phyloP scores from a whole-genome alignment of 2,329 filamentous ascomycete species.

The Trichoderma polysporum region DNA sequence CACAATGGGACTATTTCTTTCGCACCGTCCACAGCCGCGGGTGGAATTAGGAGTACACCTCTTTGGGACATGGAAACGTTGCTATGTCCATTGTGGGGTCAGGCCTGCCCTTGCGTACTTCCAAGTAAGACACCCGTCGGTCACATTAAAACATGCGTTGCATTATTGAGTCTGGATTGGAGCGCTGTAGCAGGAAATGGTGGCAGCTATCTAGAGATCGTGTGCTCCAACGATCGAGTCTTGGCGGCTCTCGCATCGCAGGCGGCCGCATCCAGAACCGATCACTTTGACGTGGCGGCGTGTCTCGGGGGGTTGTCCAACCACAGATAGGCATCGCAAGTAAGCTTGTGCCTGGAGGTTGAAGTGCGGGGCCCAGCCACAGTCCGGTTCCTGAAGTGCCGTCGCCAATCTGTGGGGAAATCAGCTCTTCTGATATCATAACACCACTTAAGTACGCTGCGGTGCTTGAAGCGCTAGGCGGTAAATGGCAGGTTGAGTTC shows the following conservation, averaged over 20 bases:
- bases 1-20: neutral
- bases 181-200: neutral
- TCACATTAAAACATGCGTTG: neutral
- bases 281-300: neutral
- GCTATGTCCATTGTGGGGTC: neutral
- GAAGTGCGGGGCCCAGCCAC: neutral
- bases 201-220: neutral
- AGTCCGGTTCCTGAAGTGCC: slow-evolving; percentile 16
- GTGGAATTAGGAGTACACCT: neutral
- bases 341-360: slow-evolving; percentile 5
- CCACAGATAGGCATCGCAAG: neutral
- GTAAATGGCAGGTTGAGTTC: slow-evolving; percentile 11
- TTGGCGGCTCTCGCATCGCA: neutral
- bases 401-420: slow-evolving; percentile 19
- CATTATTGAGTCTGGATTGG: neutral
- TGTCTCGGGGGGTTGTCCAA: neutral
- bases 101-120: neutral
- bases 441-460: neutral
- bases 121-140: neutral
- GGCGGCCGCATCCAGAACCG: neutral
- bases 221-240: neutral
- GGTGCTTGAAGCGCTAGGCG: slow-evolving; percentile 1
- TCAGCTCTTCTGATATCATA: slow-evolving; percentile 10
- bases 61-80: neutral
- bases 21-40: neutral